A percentile compares a stretch with the other conserved stretches of the same genome.
Evolutionary conservation across 2,329 filamentous ascomycete species (phyloP).

Genomic region (Elsinoe australis): DNA sequence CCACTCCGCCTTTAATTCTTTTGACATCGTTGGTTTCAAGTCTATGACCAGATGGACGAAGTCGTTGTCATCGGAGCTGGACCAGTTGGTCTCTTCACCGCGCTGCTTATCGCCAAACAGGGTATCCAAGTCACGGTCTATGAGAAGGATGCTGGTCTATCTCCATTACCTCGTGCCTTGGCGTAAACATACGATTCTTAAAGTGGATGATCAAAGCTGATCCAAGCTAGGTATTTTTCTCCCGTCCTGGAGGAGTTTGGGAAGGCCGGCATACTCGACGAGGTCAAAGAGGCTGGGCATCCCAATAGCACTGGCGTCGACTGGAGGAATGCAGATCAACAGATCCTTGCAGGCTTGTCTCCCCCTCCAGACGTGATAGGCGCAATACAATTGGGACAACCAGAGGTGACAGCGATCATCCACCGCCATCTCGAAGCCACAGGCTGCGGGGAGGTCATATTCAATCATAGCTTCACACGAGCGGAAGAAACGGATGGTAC

Average conservation of each 20-base stretch:
- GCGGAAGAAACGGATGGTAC: not conserved
- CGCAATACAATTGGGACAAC: slow-evolving; percentile 9
- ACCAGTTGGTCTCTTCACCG: slow-evolving; percentile 36
- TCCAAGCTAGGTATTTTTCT: slow-evolving; percentile 21
- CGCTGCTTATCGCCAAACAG: slow-evolving; percentile 32
- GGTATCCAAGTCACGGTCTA: slow-evolving; percentile 30
- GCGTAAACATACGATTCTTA: slow-evolving; percentile 25
- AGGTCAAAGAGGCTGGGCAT: not conserved
- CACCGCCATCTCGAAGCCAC: not conserved
- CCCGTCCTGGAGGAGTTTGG: slow-evolving; percentile 27
- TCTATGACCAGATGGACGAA: not conserved
- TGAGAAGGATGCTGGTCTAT: slow-evolving; percentile 21
- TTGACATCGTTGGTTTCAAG: too few species aligned
- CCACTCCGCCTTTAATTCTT: too few species aligned
- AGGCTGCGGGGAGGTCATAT: slow-evolving; percentile 10
- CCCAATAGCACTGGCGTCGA: not conserved
- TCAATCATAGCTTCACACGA: not conserved
- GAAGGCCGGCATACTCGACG: slow-evolving; percentile 19
- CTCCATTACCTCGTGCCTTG: slow-evolving; percentile 32
- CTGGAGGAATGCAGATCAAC: not conserved
- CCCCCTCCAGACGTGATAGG: not conserved
- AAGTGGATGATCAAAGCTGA: not conserved
- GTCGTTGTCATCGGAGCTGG: slow-evolving; percentile 35
- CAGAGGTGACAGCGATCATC: not conserved
- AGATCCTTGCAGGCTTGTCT: not conserved